Evolutionary conservation across 2,329 filamentous ascomycete genomes (phyloP).

Genomic region (Ceratocystis lukuohia): DNA sequence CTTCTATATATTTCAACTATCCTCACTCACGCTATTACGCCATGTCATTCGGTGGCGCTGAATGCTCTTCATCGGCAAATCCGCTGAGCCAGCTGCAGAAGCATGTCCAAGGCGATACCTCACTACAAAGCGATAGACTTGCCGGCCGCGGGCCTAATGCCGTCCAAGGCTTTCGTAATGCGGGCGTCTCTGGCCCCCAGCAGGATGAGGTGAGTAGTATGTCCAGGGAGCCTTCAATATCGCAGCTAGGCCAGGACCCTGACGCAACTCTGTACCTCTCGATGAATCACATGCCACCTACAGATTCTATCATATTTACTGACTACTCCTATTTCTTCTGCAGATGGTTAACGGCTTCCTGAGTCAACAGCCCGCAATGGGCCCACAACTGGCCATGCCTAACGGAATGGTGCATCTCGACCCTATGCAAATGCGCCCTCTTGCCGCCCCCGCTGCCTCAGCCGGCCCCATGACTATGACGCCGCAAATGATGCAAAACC

Average conservation of each 20-base stretch:
- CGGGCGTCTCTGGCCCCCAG: slow-evolving; percentile 46
- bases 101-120: slow-evolving; percentile 92
- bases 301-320: neutral
- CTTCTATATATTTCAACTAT: neutral
- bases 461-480: slow-evolving; percentile 40
- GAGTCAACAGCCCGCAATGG: slow-evolving; percentile 55
- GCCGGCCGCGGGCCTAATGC: slow-evolving; percentile 61
- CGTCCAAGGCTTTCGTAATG: slow-evolving; percentile 65
- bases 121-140: slow-evolving; percentile 78
- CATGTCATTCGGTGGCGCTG: slow-evolving; percentile 94
- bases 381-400: slow-evolving; percentile 41
- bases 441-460: slow-evolving; percentile 6
- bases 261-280: neutral
- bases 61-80: slow-evolving; percentile 93
- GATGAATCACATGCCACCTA: neutral
- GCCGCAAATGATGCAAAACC: slow-evolving; percentile 32
- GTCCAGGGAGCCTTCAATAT: slow-evolving; percentile 21
- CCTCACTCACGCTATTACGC: slow-evolving; percentile 22
- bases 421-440: slow-evolving; percentile 29
- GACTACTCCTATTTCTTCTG: slow-evolving; percentile 13
- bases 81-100: slow-evolving; percentile 96
- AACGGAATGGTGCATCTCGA: slow-evolving; percentile 37
- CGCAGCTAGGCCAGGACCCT: neutral
- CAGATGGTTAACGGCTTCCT: slow-evolving; percentile 92
- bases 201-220: slow-evolving; percentile 54